Evolutionary conservation across 2,329 filamentous ascomycete genomes (phyloP).

Genomic region (Stemphylium lycopersici): DNA sequence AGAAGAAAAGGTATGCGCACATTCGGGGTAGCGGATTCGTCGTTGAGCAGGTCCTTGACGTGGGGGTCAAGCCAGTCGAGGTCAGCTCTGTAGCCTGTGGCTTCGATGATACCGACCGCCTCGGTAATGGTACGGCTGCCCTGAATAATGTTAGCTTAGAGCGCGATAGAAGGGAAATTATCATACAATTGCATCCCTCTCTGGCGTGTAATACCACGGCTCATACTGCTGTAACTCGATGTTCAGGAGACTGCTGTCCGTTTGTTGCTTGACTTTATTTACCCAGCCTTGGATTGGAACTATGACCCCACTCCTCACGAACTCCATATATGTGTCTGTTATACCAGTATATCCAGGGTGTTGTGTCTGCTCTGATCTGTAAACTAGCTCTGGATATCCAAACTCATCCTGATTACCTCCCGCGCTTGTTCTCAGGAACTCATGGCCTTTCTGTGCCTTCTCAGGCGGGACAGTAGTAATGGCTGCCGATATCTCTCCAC

Average conservation of each 20-base stretch:
- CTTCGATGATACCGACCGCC: slow-evolving; percentile 68
- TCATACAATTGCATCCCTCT: slow-evolving; percentile 9
- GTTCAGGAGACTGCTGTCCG: neutral
- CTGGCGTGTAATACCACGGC: slow-evolving; percentile 19
- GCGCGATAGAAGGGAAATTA: neutral
- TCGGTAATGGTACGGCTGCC: slow-evolving; percentile 12
- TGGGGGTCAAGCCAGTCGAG: slow-evolving; percentile 67
- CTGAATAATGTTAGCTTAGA: slow-evolving; percentile 15
- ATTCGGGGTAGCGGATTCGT: slow-evolving; percentile 62
- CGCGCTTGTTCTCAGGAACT: slow-evolving; percentile 52
- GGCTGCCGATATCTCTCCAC: slow-evolving; percentile 62
- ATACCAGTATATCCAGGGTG: slow-evolving; percentile 71
- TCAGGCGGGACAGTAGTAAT: slow-evolving; percentile 69
- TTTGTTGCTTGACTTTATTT: slow-evolving; percentile 22
- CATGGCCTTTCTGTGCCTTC: slow-evolving; percentile 61
- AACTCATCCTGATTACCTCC: slow-evolving; percentile 54
- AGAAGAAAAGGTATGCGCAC: slow-evolving; percentile 62
- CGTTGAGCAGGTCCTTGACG: slow-evolving; percentile 60
- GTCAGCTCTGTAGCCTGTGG: slow-evolving; percentile 74
- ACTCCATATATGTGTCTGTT: slow-evolving; percentile 74
- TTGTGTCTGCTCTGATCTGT: slow-evolving; percentile 50
- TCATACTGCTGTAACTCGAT: slow-evolving; percentile 18
- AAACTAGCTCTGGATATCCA: slow-evolving; percentile 46
- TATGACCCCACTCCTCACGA: slow-evolving; percentile 67
- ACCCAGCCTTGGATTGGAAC: slow-evolving; percentile 50